Percentiles rank a stretch among this genome's conserved stretches.
phyloP scores from a whole-genome alignment of 306 rosid species.

The Vicia faba region DNA sequence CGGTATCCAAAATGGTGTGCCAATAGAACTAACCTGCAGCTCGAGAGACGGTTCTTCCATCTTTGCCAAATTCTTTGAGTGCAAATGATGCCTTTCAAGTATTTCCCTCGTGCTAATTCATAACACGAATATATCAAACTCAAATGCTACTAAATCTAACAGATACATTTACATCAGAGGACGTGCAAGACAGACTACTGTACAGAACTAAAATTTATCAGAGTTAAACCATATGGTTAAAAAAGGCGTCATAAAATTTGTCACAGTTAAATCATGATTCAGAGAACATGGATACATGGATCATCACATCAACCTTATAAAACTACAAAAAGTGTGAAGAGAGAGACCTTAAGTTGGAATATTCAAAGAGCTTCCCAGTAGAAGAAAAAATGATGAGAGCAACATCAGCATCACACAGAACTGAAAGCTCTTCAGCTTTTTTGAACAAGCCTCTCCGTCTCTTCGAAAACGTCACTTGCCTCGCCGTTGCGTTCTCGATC shows the following conservation, averaged over 20 bases:
- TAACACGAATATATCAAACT: slow-evolving; percentile 30
- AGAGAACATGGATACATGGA: background rate
- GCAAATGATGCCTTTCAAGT: slow-evolving; percentile 73
- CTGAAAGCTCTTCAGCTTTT: slow-evolving; percentile 93
- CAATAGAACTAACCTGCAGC: slow-evolving; percentile 62
- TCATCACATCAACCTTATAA: background rate
- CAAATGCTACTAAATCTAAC: background rate
- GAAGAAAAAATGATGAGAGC: slow-evolving; percentile 82
- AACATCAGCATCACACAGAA: slow-evolving; percentile 92
- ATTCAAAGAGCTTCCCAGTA: slow-evolving; percentile 85
- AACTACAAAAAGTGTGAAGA: too few relatives aligned
- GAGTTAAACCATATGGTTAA: too few relatives aligned
- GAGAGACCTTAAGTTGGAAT: slow-evolving; percentile 71
- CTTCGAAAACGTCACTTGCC: slow-evolving; percentile 96
- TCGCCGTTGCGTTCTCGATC: slow-evolving; percentile 87
- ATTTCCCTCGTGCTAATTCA: slow-evolving; percentile 75
- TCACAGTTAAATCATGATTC: too few relatives aligned
- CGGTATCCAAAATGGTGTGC: background rate
- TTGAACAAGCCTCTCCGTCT: slow-evolving; percentile 84
- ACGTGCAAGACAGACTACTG: too few relatives aligned
- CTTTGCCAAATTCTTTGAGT: slow-evolving; percentile 73
- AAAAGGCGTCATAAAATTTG: too few relatives aligned
- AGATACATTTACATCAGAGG: too few relatives aligned
- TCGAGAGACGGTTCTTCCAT: slow-evolving; percentile 83
- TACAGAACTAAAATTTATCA: too few relatives aligned